phyloP scores from a whole-genome alignment of 1,284 basidiomycete genomes.

The Mycena citricolor region DNA sequence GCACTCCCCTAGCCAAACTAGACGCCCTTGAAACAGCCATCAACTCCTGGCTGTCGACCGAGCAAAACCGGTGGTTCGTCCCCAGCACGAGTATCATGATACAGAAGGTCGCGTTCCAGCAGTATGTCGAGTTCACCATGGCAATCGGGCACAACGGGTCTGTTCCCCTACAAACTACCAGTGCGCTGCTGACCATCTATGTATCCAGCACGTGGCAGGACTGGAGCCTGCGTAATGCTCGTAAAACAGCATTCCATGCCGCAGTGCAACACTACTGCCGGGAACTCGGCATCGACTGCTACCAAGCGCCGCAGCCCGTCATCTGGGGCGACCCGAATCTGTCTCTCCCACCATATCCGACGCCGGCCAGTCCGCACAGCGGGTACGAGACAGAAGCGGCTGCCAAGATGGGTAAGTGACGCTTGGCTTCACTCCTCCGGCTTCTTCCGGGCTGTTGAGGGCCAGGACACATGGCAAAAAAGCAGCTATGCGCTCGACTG shows the following conservation, averaged over 20 bases:
- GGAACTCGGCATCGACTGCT: conserved; percentile 63
- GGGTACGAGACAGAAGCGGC: conserved; percentile 20
- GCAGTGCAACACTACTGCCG: conserved; percentile 70
- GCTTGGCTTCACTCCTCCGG: conserved; percentile 54
- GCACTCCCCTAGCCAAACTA: conserved; percentile 66
- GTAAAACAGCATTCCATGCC: conserved; percentile 74
- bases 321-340: conserved; percentile 45
- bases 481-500: conserved; percentile 43
- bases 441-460: conserved; percentile 38
- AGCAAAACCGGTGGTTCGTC: conserved; percentile 75
- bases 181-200: background rate
- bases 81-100: conserved; percentile 61
- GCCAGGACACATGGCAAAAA: conserved; percentile 52
- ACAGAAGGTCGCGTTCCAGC: conserved; percentile 62
- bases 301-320: conserved; percentile 59
- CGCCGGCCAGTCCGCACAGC: conserved; percentile 14
- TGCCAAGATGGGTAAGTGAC: conserved; percentile 27
- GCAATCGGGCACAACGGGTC: conserved; percentile 70
- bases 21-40: conserved; percentile 63
- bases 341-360: conserved; percentile 28
- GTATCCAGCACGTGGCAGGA: conserved; percentile 42
- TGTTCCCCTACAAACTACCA: conserved; percentile 23
- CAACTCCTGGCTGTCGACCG: conserved; percentile 72
- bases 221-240: conserved; percentile 59
- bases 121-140: conserved; percentile 65